Base-by-base conservation (phyloP, 441 rosid genomes). In the Mallotus repandus region DNA sequence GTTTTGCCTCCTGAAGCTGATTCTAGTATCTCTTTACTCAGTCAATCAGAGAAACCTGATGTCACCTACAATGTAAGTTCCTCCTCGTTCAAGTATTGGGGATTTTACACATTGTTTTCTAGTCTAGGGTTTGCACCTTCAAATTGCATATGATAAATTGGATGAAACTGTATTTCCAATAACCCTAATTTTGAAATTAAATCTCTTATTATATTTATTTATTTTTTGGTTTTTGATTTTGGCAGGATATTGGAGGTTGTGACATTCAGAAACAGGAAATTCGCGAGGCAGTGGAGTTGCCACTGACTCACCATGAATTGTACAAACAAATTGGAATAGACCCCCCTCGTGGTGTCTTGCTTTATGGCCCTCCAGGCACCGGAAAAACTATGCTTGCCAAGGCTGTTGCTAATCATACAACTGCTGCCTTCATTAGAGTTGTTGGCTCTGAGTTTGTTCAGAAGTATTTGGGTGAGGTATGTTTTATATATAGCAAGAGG, bases 361-460 rank as follows among this genome's bases (percentile, higher is more conserved):
- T 96, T 11, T 93, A 96, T 83, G 99, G 99, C 32, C 99, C 99
- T 0, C 99, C 99, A 75, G 99, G 99, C 58, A 96, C 99, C 48
- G 99, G 99, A 0, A 96, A 96, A 83, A 96, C 99, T 48, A 96
- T 96, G 98, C 89, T 96, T 78, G 99, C 99, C 46, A 93, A 96
- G 83, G 99, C 99, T 79, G 99, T 96, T 81, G 99, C 99, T 18
- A 93, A 96, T 72, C 97, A 91, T 79, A 96, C 99, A 46, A 96
- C 99, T 15, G 98, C 99, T 38, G 98, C 99, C 61, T 96, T 96
- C 77, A 96, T 96, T 71, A 87, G 98, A 87, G 99, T 96, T 74
- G 99, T 96, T 85, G 99, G 99, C 61, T 96, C 99, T 55, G 99
- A 96, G 78, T 96, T 96, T 88, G 99, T 96, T 77, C 99, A 96